Evolutionary conservation across 352 stramenopile species (phyloP).

Genomic region (Sclerospora graminicola): DNA sequence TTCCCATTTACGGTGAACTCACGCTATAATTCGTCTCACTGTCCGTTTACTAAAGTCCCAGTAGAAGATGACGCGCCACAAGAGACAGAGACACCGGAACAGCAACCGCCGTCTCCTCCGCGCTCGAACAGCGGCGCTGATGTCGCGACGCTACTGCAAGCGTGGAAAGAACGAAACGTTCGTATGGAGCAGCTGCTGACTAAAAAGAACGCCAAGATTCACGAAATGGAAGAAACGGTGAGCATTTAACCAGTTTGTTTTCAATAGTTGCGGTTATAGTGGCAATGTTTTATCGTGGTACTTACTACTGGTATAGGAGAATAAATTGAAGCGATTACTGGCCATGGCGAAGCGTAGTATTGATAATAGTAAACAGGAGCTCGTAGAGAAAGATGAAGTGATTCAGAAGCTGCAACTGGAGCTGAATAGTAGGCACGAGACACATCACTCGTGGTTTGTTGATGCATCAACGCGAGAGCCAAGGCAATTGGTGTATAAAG

Average conservation of each 20-base stretch:
- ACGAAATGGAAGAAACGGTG: slow-evolving; percentile 73
- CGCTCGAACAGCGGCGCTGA: slow-evolving; percentile 16
- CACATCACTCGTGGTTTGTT: slow-evolving; percentile 37
- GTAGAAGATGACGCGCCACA: slow-evolving; percentile 6
- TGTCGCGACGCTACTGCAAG: slow-evolving; percentile 22
- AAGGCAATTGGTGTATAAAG: slow-evolving; percentile 53
- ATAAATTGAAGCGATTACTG: slow-evolving; percentile 73
- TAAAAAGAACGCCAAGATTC: slow-evolving; percentile 61
- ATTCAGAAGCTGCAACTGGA: slow-evolving; percentile 43
- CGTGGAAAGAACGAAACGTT: slow-evolving; percentile 49
- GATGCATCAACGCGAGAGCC: slow-evolving; percentile 43
- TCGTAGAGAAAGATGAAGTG: slow-evolving; percentile 48
- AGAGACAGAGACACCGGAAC: background rate
- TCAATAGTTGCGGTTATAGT: background rate
- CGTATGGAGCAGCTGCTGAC: slow-evolving; percentile 53
- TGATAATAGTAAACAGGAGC: slow-evolving; percentile 81
- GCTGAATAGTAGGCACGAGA: slow-evolving; percentile 27
- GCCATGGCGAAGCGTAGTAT: slow-evolving; percentile 85
- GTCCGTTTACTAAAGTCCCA: background rate
- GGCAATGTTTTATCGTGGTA: background rate
- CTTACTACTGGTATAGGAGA: slow-evolving; percentile 26
- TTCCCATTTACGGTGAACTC: too few species aligned
- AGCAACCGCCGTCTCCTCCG: slow-evolving; percentile 7
- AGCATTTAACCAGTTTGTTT: background rate
- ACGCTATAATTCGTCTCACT: too few species aligned